A percentile compares a stretch with the other conserved stretches of the same genome.
phyloP scores from a whole-genome alignment of 768 basidiomycete genomes.

The Symmetrospora coprosmae region DNA sequence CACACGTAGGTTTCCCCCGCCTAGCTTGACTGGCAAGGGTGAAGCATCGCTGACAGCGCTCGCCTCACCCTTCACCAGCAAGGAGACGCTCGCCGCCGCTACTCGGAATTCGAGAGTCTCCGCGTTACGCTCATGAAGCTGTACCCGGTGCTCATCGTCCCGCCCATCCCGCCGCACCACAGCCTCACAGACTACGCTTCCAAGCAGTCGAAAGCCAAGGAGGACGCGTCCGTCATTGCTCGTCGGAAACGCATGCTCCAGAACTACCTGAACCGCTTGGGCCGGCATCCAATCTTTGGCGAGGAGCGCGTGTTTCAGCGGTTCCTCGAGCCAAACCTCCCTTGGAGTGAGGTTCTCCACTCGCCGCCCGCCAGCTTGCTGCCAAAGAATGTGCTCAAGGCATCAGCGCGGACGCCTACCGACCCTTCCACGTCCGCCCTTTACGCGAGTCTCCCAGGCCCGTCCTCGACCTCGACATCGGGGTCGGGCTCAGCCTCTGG shows the following conservation, averaged over 20 bases:
- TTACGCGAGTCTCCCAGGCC: constrained; percentile 77
- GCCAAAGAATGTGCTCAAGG: constrained; percentile 90
- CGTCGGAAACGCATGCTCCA: constrained; percentile 85
- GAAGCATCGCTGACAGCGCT: neutral
- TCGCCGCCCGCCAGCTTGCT: constrained; percentile 79
- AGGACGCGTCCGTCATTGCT: constrained; percentile 81
- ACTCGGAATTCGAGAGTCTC: constrained; percentile 93
- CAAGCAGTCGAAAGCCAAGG: constrained; percentile 91
- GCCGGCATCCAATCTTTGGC: constrained; percentile 81
- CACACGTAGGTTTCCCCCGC: constrained; percentile 48
- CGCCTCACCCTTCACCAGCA: constrained; percentile 44
- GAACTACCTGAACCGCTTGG: constrained; percentile 81
- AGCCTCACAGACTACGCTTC: constrained; percentile 90
- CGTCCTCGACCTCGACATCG: constrained; percentile 55
- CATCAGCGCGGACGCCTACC: constrained; percentile 86
- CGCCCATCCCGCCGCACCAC: constrained; percentile 95
- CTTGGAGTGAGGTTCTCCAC: constrained; percentile 88
- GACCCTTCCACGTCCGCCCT: constrained; percentile 49
- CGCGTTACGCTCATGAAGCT: constrained; percentile 66
- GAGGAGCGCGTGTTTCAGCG: constrained; percentile 92
- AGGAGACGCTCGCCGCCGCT: constrained; percentile 69
- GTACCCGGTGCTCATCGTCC: constrained; percentile 91
- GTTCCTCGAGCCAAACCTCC: constrained; percentile 87
- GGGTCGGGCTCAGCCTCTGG: constrained; percentile 9
- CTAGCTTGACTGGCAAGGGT: constrained; percentile 17